phyloP scores from a whole-genome alignment of 768 basidiomycete species.

The Tylopilus balloui region DNA sequence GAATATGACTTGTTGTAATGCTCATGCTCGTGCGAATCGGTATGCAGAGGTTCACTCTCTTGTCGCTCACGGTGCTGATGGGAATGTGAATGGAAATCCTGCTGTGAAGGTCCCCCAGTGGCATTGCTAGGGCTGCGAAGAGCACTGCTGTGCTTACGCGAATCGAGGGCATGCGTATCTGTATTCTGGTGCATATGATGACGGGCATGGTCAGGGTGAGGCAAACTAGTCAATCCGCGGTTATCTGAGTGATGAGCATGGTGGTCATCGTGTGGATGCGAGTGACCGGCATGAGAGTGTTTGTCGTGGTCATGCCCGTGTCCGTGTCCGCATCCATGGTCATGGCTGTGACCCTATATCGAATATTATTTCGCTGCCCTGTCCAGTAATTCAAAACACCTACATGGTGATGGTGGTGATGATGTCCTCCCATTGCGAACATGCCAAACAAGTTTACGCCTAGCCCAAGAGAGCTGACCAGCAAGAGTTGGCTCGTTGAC shows the following conservation, averaged over 20 bases:
- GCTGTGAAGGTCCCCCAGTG: conserved; percentile 6
- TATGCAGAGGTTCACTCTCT: conserved; percentile 22
- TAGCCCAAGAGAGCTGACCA: conserved; percentile 85
- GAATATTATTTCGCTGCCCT: not conserved
- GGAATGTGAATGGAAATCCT: conserved; percentile 26
- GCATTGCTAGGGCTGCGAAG: conserved; percentile 19
- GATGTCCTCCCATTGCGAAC: conserved; percentile 92
- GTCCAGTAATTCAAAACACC: conserved; percentile 16
- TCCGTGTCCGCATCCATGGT: conserved; percentile 15
- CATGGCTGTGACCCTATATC: conserved; percentile 18
- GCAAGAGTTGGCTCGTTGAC: conserved; percentile 88
- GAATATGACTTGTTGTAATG: conserved; percentile 23
- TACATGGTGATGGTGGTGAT: conserved; percentile 72
- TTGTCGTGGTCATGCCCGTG: conserved; percentile 19
- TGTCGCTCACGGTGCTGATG: conserved; percentile 24
- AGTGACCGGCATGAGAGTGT: conserved; percentile 36
- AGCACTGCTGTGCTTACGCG: conserved; percentile 3
- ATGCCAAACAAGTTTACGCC: conserved; percentile 96
- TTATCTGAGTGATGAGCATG: conserved; percentile 23
- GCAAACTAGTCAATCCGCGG: conserved; percentile 6
- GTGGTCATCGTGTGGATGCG: conserved; percentile 32
- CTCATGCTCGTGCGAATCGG: conserved; percentile 26
- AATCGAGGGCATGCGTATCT: conserved; percentile 13
- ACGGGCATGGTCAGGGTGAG: conserved; percentile 18
- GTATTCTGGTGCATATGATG: conserved; percentile 19